Base-by-base conservation (phyloP, 805 yeast genomes). In the Yarrowia yakushimensis region DNA sequence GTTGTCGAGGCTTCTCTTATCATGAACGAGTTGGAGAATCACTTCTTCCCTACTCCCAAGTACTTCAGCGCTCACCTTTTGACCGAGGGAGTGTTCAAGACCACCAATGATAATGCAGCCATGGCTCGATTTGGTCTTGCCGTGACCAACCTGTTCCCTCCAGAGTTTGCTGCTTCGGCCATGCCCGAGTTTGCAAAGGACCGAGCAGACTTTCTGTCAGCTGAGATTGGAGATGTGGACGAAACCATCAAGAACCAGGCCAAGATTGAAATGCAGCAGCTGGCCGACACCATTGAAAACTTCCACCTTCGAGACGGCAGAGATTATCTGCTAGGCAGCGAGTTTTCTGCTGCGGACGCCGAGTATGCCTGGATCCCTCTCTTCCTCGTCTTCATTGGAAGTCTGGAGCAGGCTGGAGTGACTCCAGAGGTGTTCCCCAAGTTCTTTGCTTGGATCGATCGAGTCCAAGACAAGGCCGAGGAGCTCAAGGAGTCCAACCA, bases 381-480 rank as follows among this genome's bases (percentile, higher is more conserved):
- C 4, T 55, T 55, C n/a, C 48, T 55, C 33, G 28, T 39, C 48
- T 55, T 55, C 30, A 55, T 55, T 15, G 61, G 61, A 15, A 37
- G 61, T 15, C 30, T 55, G 37, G 61, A 55, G 30, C 48, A 39
- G 61, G 48, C 61, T 1, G 61, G 61, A 5, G 48, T 55, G 28
- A 41, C 36, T 15, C 10, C 48, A 22, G 48, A 55, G n/a, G 39
- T 11, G 4, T 55, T 39, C 48, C 61, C 61, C 37, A 55, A 55
- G 61, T 55, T 55, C 36, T 39, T 55, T 20, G 61, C 61, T 13
- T 55, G 61, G 61, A 37, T 55, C 37, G 48, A 55, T 15, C 48
- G 61, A 22, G 28, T 39, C 11, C 48, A 55, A n/a, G 37, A 28
- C 30, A 30, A 28, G 37, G 22, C 8, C 20, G 61, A 55, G 61